These are phyloP conservation scores for Penicillium paneum DNA, from an alignment of 2,329 filamentous ascomycete genomes.

Conservation along the genomic window DNA sequence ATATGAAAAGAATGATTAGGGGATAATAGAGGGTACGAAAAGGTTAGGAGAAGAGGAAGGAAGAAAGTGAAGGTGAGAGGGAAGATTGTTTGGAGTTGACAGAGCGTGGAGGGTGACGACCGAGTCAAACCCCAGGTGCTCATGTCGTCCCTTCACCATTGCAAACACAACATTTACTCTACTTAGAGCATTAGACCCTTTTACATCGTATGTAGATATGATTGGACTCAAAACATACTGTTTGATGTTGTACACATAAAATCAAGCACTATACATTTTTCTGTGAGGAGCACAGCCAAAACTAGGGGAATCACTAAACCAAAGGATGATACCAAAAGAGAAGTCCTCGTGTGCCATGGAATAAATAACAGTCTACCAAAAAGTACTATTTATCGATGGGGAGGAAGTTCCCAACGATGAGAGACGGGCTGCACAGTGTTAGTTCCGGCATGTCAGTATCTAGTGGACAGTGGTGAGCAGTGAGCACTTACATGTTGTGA, in stretches of 20 bases:
- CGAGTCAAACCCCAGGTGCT: not conserved
- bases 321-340: conserved; percentile 1
- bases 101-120: not conserved
- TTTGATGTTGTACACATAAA: conserved; percentile 5
- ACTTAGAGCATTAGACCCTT: not conserved
- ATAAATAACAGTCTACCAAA: not conserved
- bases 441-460: not conserved
- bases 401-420: conserved; percentile 96
- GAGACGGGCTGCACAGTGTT: conserved; percentile 64
- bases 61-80: not conserved
- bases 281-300: conserved; percentile 2
- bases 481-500: conserved; percentile 81
- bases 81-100: conserved; percentile 7
- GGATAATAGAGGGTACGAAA: not conserved
- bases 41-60: not conserved
- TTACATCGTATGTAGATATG: not conserved
- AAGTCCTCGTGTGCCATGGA: conserved; percentile 3
- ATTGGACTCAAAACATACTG: not conserved
- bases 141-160: not conserved
- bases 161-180: not conserved
- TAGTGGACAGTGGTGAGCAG: too few species aligned
- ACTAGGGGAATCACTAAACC: conserved; percentile 18
- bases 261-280: conserved; percentile 15
- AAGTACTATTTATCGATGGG: conserved; percentile 55
- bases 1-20: not conserved